phyloP scores from a whole-genome alignment of 164 flowering plant genomes.

The Taxillus chinensis region DNA sequence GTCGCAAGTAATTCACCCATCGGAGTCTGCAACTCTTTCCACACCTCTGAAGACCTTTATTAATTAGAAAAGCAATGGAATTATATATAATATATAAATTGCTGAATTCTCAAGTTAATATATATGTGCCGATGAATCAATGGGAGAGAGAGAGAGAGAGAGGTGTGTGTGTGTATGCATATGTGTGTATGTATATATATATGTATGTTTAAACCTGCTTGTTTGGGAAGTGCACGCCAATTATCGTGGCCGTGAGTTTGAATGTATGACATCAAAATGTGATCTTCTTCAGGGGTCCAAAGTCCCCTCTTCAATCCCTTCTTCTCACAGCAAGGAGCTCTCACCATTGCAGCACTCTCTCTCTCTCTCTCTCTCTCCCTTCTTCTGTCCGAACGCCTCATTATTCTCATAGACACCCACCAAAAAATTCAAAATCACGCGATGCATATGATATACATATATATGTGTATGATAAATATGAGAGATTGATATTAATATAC shows the following conservation, averaged over 20 bases:
- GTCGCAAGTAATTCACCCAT: slow-evolving; percentile 11
- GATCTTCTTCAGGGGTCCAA: slow-evolving; percentile 15
- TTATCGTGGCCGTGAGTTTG: slow-evolving; percentile 6
- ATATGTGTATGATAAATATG: neutral
- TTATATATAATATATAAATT: neutral
- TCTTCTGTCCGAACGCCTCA: neutral
- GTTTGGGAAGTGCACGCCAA: slow-evolving; percentile 14
- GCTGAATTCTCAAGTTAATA: neutral
- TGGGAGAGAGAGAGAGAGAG: too few species aligned
- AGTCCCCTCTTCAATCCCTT: slow-evolving; percentile 14
- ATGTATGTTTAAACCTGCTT: slow-evolving; percentile 9
- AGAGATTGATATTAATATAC: neutral
- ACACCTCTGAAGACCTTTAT: slow-evolving; percentile 9
- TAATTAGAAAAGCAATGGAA: neutral
- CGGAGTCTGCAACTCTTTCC: slow-evolving; percentile 15
- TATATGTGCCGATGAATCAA: too few species aligned
- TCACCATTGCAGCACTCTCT: neutral
- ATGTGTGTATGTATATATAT: too few species aligned
- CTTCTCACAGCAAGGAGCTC: slow-evolving; percentile 16
- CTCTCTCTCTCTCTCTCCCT: neutral
- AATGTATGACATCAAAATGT: slow-evolving; percentile 1
- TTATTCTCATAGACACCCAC: neutral
- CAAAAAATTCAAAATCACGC: neutral
- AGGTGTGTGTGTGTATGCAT: too few species aligned
- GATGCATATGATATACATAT: neutral